phyloP scores from a whole-genome alignment of 1,284 basidiomycete genomes.

The Gymnopus androsaceus region DNA sequence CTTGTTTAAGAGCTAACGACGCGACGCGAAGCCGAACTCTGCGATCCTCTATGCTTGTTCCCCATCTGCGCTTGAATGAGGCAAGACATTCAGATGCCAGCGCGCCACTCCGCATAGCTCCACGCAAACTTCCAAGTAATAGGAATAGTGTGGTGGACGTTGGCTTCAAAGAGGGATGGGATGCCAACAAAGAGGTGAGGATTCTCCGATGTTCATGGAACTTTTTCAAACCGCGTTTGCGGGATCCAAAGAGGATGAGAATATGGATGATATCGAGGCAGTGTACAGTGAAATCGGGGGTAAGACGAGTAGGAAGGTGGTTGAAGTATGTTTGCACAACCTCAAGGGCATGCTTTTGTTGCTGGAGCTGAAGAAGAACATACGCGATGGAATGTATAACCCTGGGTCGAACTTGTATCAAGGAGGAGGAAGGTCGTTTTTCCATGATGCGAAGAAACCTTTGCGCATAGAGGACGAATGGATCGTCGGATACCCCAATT shows the following conservation, averaged over 20 bases:
- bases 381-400: slow-evolving; percentile 10
- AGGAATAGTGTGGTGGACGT: slow-evolving; percentile 63
- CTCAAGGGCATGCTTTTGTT: slow-evolving; percentile 35
- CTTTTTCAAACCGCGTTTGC: slow-evolving; percentile 36
- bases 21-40: slow-evolving; percentile 60
- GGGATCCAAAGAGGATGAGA: slow-evolving; percentile 36
- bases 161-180: slow-evolving; percentile 54
- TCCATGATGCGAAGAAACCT: slow-evolving; percentile 16
- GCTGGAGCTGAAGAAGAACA: slow-evolving; percentile 12
- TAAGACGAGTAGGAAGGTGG: slow-evolving; percentile 41
- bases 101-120: slow-evolving; percentile 50
- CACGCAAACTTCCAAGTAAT: slow-evolving; percentile 52
- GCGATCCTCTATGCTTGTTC: slow-evolving; percentile 50
- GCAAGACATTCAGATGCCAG: slow-evolving; percentile 47
- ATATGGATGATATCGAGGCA: slow-evolving; percentile 52
- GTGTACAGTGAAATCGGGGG: slow-evolving; percentile 28
- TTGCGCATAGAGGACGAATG: slow-evolving; percentile 7
- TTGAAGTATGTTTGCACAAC: slow-evolving; percentile 46
- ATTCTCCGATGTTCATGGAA: slow-evolving; percentile 41
- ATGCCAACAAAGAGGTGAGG: slow-evolving; percentile 43
- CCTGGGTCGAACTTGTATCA: not conserved
- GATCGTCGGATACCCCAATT: not conserved
- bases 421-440: slow-evolving; percentile 4
- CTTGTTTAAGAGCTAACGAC: slow-evolving; percentile 60
- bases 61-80: slow-evolving; percentile 56